Evolutionary conservation across 1,139 yeast species (phyloP), one percentile per base, ranked within the genome.

Genomic region (Pichia sp.): DNA sequence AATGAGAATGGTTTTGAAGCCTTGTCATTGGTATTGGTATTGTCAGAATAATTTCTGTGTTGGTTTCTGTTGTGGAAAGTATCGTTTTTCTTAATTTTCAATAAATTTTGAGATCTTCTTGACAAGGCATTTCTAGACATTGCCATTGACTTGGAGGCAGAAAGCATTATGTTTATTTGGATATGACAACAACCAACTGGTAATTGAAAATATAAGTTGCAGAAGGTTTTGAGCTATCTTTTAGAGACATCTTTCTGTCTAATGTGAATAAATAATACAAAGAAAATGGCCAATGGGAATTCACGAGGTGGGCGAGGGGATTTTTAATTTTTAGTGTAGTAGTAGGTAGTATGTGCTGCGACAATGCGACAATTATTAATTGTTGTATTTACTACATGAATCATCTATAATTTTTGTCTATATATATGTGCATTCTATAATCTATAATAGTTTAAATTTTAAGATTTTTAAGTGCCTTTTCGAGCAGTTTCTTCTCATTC

Each of bases 401-500:
- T 32, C 20, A n/a, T 26, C 27, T 26, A 6, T 8, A 6, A 6
- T 26, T 6, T 26, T 26, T 8, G 6, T 26, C 27, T 26, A 26
- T 26, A 26, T 6, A 26, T 26, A 26, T 8, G 8, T 6, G 27
- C 8, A 26, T 26, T 26, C 27, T 26, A n/a, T n/a, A n/a, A n/a
- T n/a, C n/a, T n/a, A n/a, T n/a, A n/a, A n/a, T n/a, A n/a, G n/a
- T n/a, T n/a, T n/a, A n/a, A n/a, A n/a, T n/a, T n/a, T n/a, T n/a
- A n/a, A n/a, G n/a, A n/a, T n/a, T n/a, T n/a, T n/a, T n/a, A n/a
- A n/a, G n/a, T n/a, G n/a, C 45, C 29, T 37, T 49, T 36, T 54
- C 53, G n/a, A 54, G 35, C 11, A 53, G 35, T 27, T 39, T 30
- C 43, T 53, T 51, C 30, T 54, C 57, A 11, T 39, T 40, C 20